Conservation (phyloP, 176 grass and related monocot species). For the Elaeis guineensis region DNA sequence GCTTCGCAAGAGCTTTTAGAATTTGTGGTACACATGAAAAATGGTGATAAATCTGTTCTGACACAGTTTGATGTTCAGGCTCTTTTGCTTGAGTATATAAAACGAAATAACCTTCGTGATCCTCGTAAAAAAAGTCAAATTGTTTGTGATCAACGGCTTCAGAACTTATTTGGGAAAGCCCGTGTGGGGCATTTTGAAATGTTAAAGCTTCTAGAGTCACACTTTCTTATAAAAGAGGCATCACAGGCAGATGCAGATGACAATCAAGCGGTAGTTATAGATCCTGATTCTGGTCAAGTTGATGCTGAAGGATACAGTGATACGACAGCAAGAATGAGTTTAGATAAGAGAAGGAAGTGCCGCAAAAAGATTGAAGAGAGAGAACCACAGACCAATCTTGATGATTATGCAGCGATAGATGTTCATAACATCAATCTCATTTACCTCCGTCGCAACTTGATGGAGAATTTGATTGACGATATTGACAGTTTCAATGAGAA, state of each 20-base stretch:
- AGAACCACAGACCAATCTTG: constrained; percentile 37
- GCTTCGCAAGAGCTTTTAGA: constrained; percentile 72
- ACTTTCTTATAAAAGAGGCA: constrained; percentile 71
- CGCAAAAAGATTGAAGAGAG: constrained; percentile 54
- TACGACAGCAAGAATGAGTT: constrained; percentile 23
- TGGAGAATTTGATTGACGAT: constrained; percentile 85
- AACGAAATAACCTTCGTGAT: constrained; percentile 77
- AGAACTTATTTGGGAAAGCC: constrained; percentile 56
- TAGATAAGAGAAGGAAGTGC: constrained; percentile 50
- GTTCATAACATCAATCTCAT: constrained; percentile 92
- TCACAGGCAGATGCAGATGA: constrained; percentile 30
- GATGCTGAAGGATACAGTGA: constrained; percentile 38
- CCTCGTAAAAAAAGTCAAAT: constrained; percentile 82
- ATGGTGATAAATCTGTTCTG: constrained; percentile 62
- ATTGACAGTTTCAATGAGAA: constrained; percentile 56
- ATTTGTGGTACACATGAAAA: constrained; percentile 75
- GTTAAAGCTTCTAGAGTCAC: constrained; percentile 79
- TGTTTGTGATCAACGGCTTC: constrained; percentile 75
- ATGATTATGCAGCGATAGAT: constrained; percentile 90
- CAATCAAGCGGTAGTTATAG: constrained; percentile 21
- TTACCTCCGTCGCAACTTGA: constrained; percentile 70
- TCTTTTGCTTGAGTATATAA: constrained; percentile 94
- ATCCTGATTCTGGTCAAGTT: constrained; percentile 51
- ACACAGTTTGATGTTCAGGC: constrained; percentile 70
- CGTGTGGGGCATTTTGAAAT: constrained; percentile 78